phyloP scores from a whole-genome alignment of 2,329 filamentous ascomycete species.

The Verticillium tricorpus region DNA sequence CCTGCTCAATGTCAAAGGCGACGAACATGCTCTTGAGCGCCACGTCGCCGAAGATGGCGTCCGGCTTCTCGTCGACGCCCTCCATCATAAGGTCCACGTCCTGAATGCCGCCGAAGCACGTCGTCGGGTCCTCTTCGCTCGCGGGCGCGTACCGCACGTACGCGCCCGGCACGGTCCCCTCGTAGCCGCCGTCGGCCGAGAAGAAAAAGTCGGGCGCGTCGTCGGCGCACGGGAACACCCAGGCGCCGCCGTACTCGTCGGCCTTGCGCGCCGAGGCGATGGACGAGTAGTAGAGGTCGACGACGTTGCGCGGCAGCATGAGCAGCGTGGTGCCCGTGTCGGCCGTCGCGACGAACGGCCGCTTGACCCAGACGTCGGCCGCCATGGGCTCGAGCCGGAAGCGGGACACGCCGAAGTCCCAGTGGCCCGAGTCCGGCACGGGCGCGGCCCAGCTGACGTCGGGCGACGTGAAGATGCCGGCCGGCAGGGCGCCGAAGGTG shows the following conservation, averaged over 20 bases:
- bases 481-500: constrained; percentile 41
- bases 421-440: constrained; percentile 21
- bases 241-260: constrained; percentile 38
- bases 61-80: constrained; percentile 16
- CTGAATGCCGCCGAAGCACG: constrained; percentile 77
- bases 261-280: constrained; percentile 49
- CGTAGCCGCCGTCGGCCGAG: neutral
- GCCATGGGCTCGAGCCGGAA: constrained; percentile 26
- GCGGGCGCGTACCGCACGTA: constrained; percentile 52
- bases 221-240: constrained; percentile 52
- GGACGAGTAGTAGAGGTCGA: constrained; percentile 53
- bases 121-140: constrained; percentile 37
- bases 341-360: constrained; percentile 48
- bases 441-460: constrained; percentile 36
- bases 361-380: constrained; percentile 23
- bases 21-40: constrained; percentile 76
- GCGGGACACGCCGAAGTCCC: constrained; percentile 48
- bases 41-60: constrained; percentile 71
- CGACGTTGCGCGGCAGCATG: constrained; percentile 53
- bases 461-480: constrained; percentile 26
- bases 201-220: constrained; percentile 55
- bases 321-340: constrained; percentile 68
- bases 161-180: constrained; percentile 48
- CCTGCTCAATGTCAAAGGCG: constrained; percentile 53
- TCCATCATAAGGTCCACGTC: constrained; percentile 29